Evolutionary conservation across 345 rosid genomes (phyloP), one percentile per base, ranked within the genome.

Genomic region (Zanthoxylum bungeanum): DNA sequence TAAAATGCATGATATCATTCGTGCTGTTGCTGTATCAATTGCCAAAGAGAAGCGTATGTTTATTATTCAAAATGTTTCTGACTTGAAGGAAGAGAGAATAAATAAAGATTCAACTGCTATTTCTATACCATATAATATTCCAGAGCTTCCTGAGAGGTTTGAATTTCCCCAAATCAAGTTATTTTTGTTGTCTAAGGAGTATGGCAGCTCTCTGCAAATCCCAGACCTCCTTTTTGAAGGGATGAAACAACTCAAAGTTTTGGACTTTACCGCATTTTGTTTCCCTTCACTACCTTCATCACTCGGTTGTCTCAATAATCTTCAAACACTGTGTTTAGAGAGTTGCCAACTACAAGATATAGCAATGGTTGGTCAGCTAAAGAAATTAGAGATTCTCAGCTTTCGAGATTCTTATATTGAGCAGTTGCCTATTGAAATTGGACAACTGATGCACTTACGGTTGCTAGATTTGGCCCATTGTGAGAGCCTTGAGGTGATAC

Each of bases 121-220:
- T 3, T 52, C 65, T n/a, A 3, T 75, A 19, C 49, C 1, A 1
- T 2, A 7, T 6, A 7, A 66, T 17, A 73, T 74, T 21, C 2
- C 0, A 0, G 33, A 49, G 19, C 55, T 84, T 27, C 83, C 77
- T 2, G 31, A 59, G 3, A 25, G 2, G 12, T 21, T 70, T 2
- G 63, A 68, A 9, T 72, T 53, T 55, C 79, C 79, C 0, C 39
- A 64, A 1, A 79, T 84, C 0, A 2, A 47, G 7, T 40, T 75
- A 2, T 49, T 79, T 9, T 1, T 37, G 0, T 4, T 77, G 7
- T 0, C 0, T 9, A n/a, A n/a, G n/a, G n/a, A n/a, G n/a, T n/a
- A n/a, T n/a, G n/a, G 0, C 46, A 47, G 16, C 9, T 1, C 52
- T 4, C 0, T 3, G 52, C n/a, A 47, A 19, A 0, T 47, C 16